Evolutionary conservation across 169 alveolate species (phyloP).

Genomic region (Plasmodium berghei): DNA sequence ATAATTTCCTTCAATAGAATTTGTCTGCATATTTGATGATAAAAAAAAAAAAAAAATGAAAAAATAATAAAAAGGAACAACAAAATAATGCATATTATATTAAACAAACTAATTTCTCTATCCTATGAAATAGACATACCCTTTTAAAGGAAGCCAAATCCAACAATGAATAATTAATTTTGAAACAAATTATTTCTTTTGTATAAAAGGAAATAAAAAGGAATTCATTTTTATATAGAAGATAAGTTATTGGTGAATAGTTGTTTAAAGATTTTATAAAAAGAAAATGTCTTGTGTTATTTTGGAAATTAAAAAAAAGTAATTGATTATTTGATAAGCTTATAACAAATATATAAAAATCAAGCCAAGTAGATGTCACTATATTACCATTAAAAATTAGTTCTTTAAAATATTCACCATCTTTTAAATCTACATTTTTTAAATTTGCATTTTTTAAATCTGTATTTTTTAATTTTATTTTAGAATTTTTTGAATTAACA

Average conservation of each 20-base stretch:
- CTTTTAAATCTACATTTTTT: conserved; percentile 3
- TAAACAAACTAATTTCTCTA: neutral
- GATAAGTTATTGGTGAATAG: conserved; percentile 30
- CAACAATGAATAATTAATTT: conserved; percentile 14
- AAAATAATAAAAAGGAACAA: neutral
- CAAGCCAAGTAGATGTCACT: conserved; percentile 51
- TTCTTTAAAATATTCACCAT: conserved; percentile 2
- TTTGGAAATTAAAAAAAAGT: conserved; percentile 31
- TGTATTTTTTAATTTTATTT: neutral
- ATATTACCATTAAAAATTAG: conserved; percentile 27
- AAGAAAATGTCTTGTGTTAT: conserved; percentile 10
- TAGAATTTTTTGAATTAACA: neutral
- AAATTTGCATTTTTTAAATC: conserved; percentile 18
- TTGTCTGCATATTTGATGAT: neutral
- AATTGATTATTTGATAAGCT: conserved; percentile 30
- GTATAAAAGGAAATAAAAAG: conserved; percentile 38
- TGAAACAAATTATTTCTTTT: conserved; percentile 48
- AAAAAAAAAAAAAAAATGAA: neutral
- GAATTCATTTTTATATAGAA: conserved; percentile 7
- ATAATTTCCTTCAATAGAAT: conserved; percentile 41
- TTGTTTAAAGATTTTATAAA: conserved; percentile 22
- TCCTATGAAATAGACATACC: conserved; percentile 1
- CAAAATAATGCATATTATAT: neutral
- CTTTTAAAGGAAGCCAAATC: conserved; percentile 24
- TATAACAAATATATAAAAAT: conserved; percentile 31